These are phyloP conservation scores for Pichia sp. DNA, from an alignment of 1,139 yeast genomes.

Conservation along the genomic window DNA sequence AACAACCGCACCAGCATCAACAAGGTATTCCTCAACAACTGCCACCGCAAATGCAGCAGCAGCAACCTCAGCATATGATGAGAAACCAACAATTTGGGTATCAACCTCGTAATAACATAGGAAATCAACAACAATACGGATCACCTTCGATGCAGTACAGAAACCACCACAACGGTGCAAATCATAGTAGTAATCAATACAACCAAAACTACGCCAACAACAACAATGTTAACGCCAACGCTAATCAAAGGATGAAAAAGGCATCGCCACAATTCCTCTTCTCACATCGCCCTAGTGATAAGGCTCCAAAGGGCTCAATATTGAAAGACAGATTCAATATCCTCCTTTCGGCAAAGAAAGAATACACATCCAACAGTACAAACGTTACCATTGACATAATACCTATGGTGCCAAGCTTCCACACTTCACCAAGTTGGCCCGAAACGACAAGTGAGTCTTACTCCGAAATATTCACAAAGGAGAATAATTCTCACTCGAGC, in stretches of 20 bases:
- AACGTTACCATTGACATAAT: constrained; percentile 33
- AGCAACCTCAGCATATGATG: constrained; percentile 6
- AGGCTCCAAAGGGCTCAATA: constrained; percentile 42
- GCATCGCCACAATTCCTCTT: constrained; percentile 13
- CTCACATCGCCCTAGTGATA: constrained; percentile 40
- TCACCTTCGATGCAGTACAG: background rate
- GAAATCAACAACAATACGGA: constrained; percentile 4
- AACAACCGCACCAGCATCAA: constrained; percentile 6
- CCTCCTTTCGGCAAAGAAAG: constrained; percentile 41
- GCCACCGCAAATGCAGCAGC: constrained; percentile 15
- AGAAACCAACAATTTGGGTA: constrained; percentile 2
- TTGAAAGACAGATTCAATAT: constrained; percentile 55
- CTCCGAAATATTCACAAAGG: constrained; percentile 41
- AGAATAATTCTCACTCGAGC: constrained; percentile 23
- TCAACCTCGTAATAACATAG: constrained; percentile 1
- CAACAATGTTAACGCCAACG: constrained; percentile 1
- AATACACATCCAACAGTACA: constrained; percentile 29
- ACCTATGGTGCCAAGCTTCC: constrained; percentile 58
- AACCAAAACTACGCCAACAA: background rate
- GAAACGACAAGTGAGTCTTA: constrained; percentile 53
- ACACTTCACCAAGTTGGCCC: constrained; percentile 80
- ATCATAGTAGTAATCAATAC: background rate
- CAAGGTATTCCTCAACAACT: constrained; percentile 18
- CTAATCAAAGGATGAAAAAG: constrained; percentile 3
- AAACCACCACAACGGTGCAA: background rate